phyloP scores from a whole-genome alignment of 805 yeast genomes.

The Metschnikowia arizonensis region DNA sequence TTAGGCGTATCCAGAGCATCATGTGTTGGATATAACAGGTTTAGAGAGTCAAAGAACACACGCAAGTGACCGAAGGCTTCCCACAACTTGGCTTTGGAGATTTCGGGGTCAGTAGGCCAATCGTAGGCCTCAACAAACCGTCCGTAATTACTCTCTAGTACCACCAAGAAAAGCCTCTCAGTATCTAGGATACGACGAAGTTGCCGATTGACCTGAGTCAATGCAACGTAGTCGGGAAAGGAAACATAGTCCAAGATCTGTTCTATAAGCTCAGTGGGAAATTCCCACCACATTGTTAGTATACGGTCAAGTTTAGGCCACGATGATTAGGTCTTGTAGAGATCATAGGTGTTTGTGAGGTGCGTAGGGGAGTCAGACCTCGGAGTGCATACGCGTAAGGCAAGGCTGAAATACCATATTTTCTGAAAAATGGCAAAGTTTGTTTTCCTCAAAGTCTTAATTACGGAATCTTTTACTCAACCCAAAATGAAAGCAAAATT shows the following conservation, averaged over 20 bases:
- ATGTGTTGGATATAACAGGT: neutral
- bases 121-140: conserved; percentile 6
- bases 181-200: conserved; percentile 11
- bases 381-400: conserved; percentile 3
- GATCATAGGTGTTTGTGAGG: neutral
- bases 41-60: neutral
- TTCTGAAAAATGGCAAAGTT: neutral
- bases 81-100: conserved; percentile 1
- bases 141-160: conserved; percentile 9
- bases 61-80: neutral
- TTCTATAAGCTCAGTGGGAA: conserved; percentile 15
- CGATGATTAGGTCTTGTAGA: neutral
- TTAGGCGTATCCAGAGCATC: neutral
- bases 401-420: neutral
- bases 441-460: too few species aligned
- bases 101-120: conserved; percentile 5
- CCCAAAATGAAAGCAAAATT: neutral
- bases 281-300: conserved; percentile 15
- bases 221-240: conserved; percentile 13
- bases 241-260: conserved; percentile 9
- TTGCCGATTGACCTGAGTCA: conserved; percentile 10
- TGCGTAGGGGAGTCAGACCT: neutral
- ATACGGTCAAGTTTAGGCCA: neutral
- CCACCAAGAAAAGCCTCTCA: conserved; percentile 6
- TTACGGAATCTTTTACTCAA: too few species aligned